Base-by-base conservation (phyloP, 116 monocot genomes). In the Papilionanthe hybrid region DNA sequence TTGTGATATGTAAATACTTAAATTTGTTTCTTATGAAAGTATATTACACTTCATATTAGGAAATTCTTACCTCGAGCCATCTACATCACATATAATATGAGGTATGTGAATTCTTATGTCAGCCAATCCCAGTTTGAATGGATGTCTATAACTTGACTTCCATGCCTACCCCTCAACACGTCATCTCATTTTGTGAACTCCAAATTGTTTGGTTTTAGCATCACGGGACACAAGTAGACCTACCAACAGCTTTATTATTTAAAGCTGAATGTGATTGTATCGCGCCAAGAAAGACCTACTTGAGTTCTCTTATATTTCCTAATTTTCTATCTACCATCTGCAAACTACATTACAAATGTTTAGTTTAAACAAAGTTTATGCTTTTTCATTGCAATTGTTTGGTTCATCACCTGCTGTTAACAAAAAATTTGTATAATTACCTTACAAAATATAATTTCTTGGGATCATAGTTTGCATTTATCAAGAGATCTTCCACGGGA, bases 401-500 rank as follows among this genome's bases (percentile, higher is more conserved):
- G 4, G 17, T 72, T 72, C 42, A 20, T 42, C 1, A 37, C 72
- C 1, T 72, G 6, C 68, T 68, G 13, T 68, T 30, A 13, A 30
- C 8, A 13, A 29, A 29, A 2, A 25, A 29, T 7, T 19, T 15
- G 29, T 12, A 29, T 30, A 29, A 9, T 30, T 69, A 69, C 37
- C 69, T 69, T 32, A 15, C 18, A 69, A 69, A 65, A 32, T 69
- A 37, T 37, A 69, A 32, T 69, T 69, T 69, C 37, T 15, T 69
- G 69, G 32, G 29, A 69, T 69, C 69, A 69, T 69, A 69, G 69
- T 37, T 69, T 37, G 37, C 15, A 30, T 69, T 37, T 23, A 63
- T 69, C 13, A 12, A 32, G 29, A 37, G 30, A 32, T 32, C 32
- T 32, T 15, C 27, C 32, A 69, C 5, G 15, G 5, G 15, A 69